These are phyloP conservation scores for Hypoxylon fragiforme DNA, from an alignment of 495 filamentous ascomycete species.

Conservation along the genomic window DNA sequence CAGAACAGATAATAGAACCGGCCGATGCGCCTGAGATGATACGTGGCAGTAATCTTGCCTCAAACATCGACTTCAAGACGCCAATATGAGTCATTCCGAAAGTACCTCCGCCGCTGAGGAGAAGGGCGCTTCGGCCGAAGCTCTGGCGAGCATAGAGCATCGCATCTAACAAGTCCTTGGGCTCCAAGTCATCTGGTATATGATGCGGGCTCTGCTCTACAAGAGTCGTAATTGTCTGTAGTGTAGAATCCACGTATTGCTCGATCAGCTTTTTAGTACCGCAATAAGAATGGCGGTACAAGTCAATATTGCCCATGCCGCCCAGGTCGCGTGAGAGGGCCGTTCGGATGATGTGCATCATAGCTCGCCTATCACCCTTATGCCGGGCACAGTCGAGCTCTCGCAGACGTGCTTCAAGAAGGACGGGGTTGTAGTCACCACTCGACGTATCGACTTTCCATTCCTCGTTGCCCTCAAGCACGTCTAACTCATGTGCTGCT, in stretches of 20 bases:
- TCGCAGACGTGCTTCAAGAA: slow-evolving; percentile 69
- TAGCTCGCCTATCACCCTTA: slow-evolving; percentile 67
- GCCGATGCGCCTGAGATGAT: slow-evolving; percentile 94
- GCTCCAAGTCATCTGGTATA: slow-evolving; percentile 54
- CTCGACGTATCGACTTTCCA: slow-evolving; percentile 68
- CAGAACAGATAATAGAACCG: slow-evolving; percentile 88
- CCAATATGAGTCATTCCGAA: slow-evolving; percentile 97
- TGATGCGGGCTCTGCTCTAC: slow-evolving; percentile 63
- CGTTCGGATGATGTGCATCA: slow-evolving; percentile 83
- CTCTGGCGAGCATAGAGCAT: slow-evolving; percentile 79
- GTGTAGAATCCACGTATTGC: slow-evolving; percentile 76
- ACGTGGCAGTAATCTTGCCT: slow-evolving; percentile 75
- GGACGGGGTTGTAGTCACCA: slow-evolving; percentile 67
- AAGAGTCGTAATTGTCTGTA: slow-evolving; percentile 70
- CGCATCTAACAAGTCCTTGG: slow-evolving; percentile 68
- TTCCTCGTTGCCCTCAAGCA: slow-evolving; percentile 74
- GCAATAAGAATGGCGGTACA: slow-evolving; percentile 83
- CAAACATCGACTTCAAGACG: slow-evolving; percentile 83
- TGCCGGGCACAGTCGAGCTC: slow-evolving; percentile 76
- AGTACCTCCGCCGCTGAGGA: slow-evolving; percentile 88
- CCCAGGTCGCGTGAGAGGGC: slow-evolving; percentile 79
- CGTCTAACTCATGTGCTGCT: slow-evolving; percentile 77
- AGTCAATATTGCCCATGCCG: slow-evolving; percentile 78
- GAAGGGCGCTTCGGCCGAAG: slow-evolving; percentile 83
- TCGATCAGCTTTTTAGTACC: slow-evolving; percentile 89